Base-by-base conservation (phyloP, 208 protist species). In the Leptomonas seymouri region DNA sequence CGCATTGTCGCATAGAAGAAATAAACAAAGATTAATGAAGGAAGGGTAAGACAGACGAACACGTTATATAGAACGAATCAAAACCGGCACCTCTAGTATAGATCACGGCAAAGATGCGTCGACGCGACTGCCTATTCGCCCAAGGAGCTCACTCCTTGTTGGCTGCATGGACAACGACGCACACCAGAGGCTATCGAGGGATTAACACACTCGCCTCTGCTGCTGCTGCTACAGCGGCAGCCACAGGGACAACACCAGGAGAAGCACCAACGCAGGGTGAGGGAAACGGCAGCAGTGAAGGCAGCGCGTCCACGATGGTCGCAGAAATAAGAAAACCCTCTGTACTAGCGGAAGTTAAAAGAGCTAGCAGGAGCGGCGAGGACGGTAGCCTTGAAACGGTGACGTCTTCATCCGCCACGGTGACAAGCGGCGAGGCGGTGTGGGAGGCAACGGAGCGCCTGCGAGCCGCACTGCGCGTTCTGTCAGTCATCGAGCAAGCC, bases 401-500 rank as follows among this genome's bases (percentile, higher is more conserved):
- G 34, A 12, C 9, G 9, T 39, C 34, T n/a, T n/a, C n/a, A n/a
- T n/a, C 31, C 2, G 31, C 56, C 18, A 27, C 48, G 18, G 20
- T 48, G 23, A 41, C 57, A 18, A 15, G 54, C n/a, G 56, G 25
- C 18, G 68, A 54, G 56, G 48, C 62, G 44, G 48, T 71, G 51
- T 41, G 44, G 28, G 65, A 34, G 27, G 61, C 67, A 23, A 71
- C 68, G 16, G 42, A 62, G 49, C 61, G 69, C 12, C 45, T 80
- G 59, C 75, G 75, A 23, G 49, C 34, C 23, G 75, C 75, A 16
- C 67, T 80, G 34, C 75, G 67, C 25, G 49, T 71, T 1, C 62
- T 74, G 5, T 80, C 68, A 16, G 75, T 72, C 48, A 71, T 62
- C 14, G 75, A 80, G 42, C 59, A 57, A 44, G 68, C 75, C 15